phyloP scores from a whole-genome alignment of 2,329 filamentous ascomycete genomes.

The Nemania sp. region DNA sequence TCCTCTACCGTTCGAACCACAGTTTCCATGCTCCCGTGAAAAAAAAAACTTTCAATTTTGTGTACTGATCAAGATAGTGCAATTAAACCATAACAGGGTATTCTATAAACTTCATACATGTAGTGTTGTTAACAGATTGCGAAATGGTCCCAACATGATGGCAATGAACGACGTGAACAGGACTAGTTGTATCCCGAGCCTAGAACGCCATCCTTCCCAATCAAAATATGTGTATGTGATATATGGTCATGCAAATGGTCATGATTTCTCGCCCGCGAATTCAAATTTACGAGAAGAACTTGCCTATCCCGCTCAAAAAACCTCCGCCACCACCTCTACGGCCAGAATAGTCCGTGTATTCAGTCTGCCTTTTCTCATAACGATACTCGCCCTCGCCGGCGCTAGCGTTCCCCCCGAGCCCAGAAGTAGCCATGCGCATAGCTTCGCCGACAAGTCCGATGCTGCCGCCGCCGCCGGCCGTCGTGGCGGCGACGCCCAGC shows the following conservation, averaged over 20 bases:
- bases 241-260: conserved; percentile 8
- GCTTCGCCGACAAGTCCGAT: conserved; percentile 58
- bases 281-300: conserved; percentile 47
- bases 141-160: not conserved
- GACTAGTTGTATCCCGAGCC: not conserved
- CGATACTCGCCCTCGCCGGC: conserved; percentile 39
- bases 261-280: not conserved
- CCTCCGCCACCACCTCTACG: conserved; percentile 40
- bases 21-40: no score
- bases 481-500: conserved; percentile 57
- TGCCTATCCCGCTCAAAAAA: conserved; percentile 44
- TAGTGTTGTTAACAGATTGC: not conserved
- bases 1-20: no score
- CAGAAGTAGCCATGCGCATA: conserved; percentile 54
- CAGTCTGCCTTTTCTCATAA: conserved; percentile 44
- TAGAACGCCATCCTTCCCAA: conserved; percentile 17
- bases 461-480: conserved; percentile 52
- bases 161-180: conserved; percentile 2
- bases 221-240: not conserved
- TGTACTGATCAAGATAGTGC: not conserved
- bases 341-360: conserved; percentile 41
- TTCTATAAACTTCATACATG: conserved; percentile 8
- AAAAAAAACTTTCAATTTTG: not conserved
- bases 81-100: not conserved
- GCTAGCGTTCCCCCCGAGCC: conserved; percentile 29